Evolutionary conservation across 2,329 filamentous ascomycete genomes (phyloP).

Genomic region (Trichoderma simmonsii): DNA sequence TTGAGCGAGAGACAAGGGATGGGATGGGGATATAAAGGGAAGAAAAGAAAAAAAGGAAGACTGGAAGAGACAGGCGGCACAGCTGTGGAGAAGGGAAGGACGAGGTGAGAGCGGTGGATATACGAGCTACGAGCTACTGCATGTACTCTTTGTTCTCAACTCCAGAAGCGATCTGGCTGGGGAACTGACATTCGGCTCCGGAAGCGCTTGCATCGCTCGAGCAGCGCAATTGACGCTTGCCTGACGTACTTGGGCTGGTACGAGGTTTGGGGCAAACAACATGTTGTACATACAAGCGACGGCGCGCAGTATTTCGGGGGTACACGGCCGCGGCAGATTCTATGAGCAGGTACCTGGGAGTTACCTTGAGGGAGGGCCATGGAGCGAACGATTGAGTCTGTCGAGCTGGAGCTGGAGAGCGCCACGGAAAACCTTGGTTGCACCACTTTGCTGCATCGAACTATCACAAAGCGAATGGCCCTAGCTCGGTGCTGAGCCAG

Average conservation of each 20-base stretch:
- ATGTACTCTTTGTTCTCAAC: neutral
- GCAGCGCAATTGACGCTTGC: constrained; percentile 17
- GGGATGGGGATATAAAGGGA: neutral
- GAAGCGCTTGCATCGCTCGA: constrained; percentile 15
- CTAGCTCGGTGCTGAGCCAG: neutral
- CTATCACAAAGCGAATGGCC: neutral
- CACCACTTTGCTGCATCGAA: neutral
- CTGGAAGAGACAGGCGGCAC: neutral
- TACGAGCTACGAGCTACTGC: neutral
- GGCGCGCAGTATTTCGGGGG: neutral
- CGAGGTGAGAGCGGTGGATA: neutral
- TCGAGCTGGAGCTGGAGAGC: neutral
- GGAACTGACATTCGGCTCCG: constrained; percentile 2
- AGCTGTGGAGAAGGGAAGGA: constrained; percentile 15
- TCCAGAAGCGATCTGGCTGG: neutral
- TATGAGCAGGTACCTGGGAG: neutral
- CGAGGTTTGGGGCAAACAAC: neutral
- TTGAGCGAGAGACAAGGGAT: constrained; percentile 14
- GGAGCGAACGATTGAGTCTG: neutral
- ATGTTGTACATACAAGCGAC: neutral
- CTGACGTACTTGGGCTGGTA: constrained; percentile 17
- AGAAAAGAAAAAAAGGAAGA: constrained; percentile 16
- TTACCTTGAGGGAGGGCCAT: neutral
- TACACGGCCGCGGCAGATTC: neutral
- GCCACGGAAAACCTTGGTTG: constrained; percentile 12